Percentiles rank a stretch among this genome's conserved stretches.
Conservation (phyloP, 495 filamentous ascomycete genomes). For the Darksidea phi region DNA sequence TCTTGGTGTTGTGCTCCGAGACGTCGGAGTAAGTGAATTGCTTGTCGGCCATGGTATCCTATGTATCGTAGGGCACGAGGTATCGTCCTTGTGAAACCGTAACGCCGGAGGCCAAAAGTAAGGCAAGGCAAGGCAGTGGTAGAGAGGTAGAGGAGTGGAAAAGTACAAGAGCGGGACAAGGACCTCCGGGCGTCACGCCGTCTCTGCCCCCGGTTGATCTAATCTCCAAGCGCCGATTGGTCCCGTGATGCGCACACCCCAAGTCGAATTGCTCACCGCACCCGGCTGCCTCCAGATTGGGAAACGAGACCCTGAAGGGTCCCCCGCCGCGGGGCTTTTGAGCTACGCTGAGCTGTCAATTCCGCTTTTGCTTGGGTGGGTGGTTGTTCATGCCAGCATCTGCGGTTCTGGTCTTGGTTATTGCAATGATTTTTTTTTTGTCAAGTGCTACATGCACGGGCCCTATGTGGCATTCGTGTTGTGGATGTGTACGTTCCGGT, state of each 20-base stretch:
- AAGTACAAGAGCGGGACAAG: background rate
- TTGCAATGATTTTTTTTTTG: too few species aligned
- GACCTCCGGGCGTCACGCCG: background rate
- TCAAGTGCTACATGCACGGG: too few species aligned
- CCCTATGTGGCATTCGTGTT: background rate
- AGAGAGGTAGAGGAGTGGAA: background rate
- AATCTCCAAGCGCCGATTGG: slow-evolving; percentile 10
- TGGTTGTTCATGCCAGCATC: too few species aligned
- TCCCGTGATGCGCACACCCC: background rate
- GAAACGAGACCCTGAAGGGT: slow-evolving; percentile 6
- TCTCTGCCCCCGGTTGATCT: background rate
- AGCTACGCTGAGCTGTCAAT: slow-evolving; percentile 4
- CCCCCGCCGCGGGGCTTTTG: background rate
- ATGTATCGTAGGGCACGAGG: too few species aligned
- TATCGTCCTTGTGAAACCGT: background rate
- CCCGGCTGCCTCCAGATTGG: background rate
- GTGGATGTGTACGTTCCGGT: background rate
- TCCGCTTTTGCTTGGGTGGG: too few species aligned
- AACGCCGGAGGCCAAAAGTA: background rate
- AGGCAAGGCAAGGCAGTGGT: background rate
- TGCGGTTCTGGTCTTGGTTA: too few species aligned
- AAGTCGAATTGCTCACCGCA: background rate
- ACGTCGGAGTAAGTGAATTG: slow-evolving; percentile 83
- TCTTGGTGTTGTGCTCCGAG: slow-evolving; percentile 86
- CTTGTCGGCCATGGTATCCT: slow-evolving; percentile 44